These are phyloP conservation scores for Aspergillus niger DNA, from an alignment of 2,329 filamentous ascomycete genomes.

Conservation along the genomic window DNA sequence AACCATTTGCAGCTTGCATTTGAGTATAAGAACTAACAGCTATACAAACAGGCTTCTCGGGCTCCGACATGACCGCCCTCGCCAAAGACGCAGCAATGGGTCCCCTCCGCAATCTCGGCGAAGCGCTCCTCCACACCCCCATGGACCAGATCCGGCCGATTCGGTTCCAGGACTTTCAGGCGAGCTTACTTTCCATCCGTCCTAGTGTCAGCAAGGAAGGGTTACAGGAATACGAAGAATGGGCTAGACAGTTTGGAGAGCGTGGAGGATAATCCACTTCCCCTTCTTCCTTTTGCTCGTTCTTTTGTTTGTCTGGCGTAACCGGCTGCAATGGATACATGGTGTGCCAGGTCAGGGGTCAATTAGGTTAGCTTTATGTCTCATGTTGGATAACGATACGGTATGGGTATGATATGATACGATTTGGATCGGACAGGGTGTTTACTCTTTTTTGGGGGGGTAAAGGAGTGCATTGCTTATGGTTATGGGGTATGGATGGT, in stretches of 20 bases:
- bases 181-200: slow-evolving; percentile 79
- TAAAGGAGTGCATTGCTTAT: too few species aligned
- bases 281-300: background rate
- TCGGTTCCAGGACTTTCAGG: slow-evolving; percentile 75
- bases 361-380: too few species aligned
- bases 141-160: slow-evolving; percentile 95
- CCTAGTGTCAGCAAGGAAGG: slow-evolving; percentile 87
- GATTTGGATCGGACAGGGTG: too few species aligned
- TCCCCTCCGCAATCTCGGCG: slow-evolving; percentile 83
- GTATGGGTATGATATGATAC: too few species aligned
- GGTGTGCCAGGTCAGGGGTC: too few species aligned
- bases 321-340: background rate
- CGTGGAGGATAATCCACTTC: slow-evolving; percentile 65
- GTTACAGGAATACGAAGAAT: slow-evolving; percentile 86
- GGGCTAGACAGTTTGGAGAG: slow-evolving; percentile 92
- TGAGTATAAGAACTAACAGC: too few species aligned
- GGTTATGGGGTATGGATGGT: background rate
- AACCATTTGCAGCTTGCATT: background rate
- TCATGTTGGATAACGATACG: too few species aligned
- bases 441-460: too few species aligned
- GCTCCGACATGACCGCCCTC: slow-evolving; percentile 92
- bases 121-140: slow-evolving; percentile 83
- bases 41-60: slow-evolving; percentile 77
- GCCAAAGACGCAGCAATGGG: slow-evolving; percentile 99
- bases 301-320: background rate